phyloP scores from a whole-genome alignment of 768 basidiomycete genomes.

The Cyathus striatus region DNA sequence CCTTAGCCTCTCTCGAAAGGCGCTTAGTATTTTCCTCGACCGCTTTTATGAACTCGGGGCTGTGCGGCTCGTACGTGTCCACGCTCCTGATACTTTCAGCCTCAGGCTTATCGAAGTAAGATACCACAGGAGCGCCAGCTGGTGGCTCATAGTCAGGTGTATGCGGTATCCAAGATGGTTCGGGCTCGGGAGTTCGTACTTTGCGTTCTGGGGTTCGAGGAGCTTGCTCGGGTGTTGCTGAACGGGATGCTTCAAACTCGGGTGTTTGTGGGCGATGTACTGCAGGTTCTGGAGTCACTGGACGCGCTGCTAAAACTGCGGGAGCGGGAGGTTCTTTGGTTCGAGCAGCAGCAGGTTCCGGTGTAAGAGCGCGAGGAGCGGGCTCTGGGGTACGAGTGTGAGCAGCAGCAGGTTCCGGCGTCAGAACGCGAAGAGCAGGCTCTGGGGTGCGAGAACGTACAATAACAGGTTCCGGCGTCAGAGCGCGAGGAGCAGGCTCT shows the following conservation, averaged over 20 bases:
- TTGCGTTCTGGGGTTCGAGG: no score
- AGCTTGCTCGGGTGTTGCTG: no score
- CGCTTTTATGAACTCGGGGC: constrained; percentile 11
- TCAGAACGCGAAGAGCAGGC: neutral
- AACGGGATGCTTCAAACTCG: no score
- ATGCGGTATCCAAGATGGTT: neutral
- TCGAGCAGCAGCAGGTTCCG: constrained; percentile 2
- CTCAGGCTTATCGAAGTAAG: constrained; percentile 23
- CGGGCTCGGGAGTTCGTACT: no score
- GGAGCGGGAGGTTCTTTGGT: no score
- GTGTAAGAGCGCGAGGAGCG: neutral
- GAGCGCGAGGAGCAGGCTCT: neutral
- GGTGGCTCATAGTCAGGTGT: constrained; percentile 8
- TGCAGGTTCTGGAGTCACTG: neutral
- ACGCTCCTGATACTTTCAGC: constrained; percentile 16
- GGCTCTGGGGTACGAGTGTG: neutral
- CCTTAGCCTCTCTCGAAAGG: neutral
- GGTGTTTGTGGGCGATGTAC: no score
- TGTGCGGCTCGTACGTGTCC: constrained; percentile 5
- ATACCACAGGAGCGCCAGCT: constrained; percentile 14
- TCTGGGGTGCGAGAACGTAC: no score
- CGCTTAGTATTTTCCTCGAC: constrained; percentile 9
- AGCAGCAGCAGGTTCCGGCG: neutral
- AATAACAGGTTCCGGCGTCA: neutral
- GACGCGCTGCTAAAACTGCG: no score